phyloP scores from a whole-genome alignment of 805 yeast genomes.

The Ascoidea tarda region DNA sequence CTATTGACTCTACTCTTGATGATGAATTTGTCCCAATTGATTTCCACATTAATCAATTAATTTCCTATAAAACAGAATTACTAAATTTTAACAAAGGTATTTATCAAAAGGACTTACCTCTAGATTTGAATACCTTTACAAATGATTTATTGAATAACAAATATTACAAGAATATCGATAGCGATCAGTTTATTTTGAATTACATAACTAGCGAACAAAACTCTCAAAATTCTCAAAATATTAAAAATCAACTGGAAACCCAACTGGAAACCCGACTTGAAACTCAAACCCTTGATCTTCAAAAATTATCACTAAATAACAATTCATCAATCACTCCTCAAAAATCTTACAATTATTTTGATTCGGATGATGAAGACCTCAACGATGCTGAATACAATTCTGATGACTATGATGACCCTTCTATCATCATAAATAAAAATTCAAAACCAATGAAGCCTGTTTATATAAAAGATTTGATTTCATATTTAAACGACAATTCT shows the following conservation, averaged over 20 bases:
- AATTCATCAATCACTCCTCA: not conserved
- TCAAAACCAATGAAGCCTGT: conserved; percentile 6
- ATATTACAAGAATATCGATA: too few species aligned
- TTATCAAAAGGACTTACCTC: not conserved
- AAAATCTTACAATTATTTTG: not conserved
- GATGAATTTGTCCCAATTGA: too few species aligned
- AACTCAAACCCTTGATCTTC: not conserved
- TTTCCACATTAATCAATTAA: too few species aligned
- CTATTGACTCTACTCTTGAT: too few species aligned
- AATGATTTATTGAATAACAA: too few species aligned
- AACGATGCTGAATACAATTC: conserved; percentile 6
- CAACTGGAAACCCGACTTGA: not conserved
- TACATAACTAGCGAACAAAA: too few species aligned
- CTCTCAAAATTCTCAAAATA: too few species aligned
- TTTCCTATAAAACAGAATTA: too few species aligned
- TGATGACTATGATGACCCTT: conserved; percentile 8
- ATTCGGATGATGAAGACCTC: conserved; percentile 10
- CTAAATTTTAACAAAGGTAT: too few species aligned
- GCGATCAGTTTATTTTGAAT: too few species aligned
- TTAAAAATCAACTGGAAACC: not conserved
- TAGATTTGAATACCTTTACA: too few species aligned
- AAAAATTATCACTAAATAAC: not conserved
- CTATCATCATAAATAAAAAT: conserved; percentile 7
- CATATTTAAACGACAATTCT: conserved; percentile 4
- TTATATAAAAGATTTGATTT: conserved; percentile 6